Evolutionary conservation across 441 rosid species (phyloP), one percentile per base, ranked within the genome.

Genomic region (Melastoma candidum): DNA sequence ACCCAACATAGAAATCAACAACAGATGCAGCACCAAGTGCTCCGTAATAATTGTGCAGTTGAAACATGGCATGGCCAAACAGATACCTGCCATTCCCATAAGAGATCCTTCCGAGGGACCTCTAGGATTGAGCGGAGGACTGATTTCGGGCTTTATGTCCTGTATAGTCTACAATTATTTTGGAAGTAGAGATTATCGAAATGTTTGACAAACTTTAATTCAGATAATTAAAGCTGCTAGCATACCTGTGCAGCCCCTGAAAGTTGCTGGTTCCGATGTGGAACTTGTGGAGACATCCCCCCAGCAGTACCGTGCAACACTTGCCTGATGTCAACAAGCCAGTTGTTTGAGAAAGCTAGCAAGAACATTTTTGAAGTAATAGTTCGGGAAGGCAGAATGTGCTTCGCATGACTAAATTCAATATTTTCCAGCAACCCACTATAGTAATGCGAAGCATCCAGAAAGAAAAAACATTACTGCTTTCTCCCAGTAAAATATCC

Each of bases 241-340:
- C 46, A 52, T 52, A 52, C 56, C 56, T 44, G 56, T 9, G 56
- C 43, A 45, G 56, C 39, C 32, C 56, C 56, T 10, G 46, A 12
- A 43, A 36, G 46, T 45, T 39, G 56, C 43, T 52, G 56, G 56
- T 52, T 52, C 39, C 56, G 56, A 52, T 43, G 45, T 52, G 29
- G 56, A 32, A 52, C 46, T 52, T 52, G 56, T 26, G 56, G 56
- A 52, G 56, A 52, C 56, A 52, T 52, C 46, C 46, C 56, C 39
- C 56, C 56, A 52, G 56, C 56, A 39, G 26, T 39, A 39, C 56
- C 56, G 32, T 52, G 56, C 56, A 52, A 52, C 13, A 52, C 56
- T 52, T 52, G 56, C 56, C 56, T 52, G 14, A 52, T 43, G 43
- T 51, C 39, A 51, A 12, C 39, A 51, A 44, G 13, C n/a, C 55